A percentile compares a stretch with the other conserved stretches of the same genome.
Evolutionary conservation across 139 green algal genomes (phyloP).

Genomic region (Ettlia oleoabundans): DNA sequence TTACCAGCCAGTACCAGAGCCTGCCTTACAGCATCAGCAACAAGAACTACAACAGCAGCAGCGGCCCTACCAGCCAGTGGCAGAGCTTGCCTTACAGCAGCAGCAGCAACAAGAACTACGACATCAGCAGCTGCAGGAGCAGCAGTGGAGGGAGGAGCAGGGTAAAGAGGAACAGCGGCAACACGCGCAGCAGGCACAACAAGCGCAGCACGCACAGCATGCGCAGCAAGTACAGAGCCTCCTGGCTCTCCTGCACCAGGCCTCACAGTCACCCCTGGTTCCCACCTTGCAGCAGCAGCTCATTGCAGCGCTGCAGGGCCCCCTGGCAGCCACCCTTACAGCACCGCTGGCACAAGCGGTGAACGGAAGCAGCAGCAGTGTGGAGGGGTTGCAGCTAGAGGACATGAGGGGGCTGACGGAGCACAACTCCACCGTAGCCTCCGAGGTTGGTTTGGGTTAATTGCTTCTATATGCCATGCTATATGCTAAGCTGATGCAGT

Average conservation of each 20-base stretch:
- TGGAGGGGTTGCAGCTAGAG: neutral
- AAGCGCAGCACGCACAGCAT: neutral
- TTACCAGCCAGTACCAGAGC: neutral
- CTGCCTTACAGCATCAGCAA: neutral
- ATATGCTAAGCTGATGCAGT: neutral
- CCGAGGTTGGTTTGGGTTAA: neutral
- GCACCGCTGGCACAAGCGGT: neutral
- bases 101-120: slow-evolving; percentile 1
- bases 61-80: neutral
- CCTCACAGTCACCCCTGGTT: neutral
- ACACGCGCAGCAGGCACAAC: neutral
- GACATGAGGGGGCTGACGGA: slow-evolving; percentile 14
- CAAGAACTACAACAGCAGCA: neutral
- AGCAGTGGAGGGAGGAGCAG: neutral
- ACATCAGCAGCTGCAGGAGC: neutral
- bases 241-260: neutral
- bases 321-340: neutral
- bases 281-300: slow-evolving; percentile 24
- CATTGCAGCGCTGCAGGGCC: neutral
- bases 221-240: neutral
- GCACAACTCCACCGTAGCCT: slow-evolving; percentile 10
- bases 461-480: too few species aligned
- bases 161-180: neutral
- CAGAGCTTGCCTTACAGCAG: neutral
- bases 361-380: neutral